A percentile compares a stretch with the other conserved stretches of the same genome.
Evolutionary conservation across 2,329 filamentous ascomycete genomes (phyloP).

Genomic region (Cladosporium colombiae): DNA sequence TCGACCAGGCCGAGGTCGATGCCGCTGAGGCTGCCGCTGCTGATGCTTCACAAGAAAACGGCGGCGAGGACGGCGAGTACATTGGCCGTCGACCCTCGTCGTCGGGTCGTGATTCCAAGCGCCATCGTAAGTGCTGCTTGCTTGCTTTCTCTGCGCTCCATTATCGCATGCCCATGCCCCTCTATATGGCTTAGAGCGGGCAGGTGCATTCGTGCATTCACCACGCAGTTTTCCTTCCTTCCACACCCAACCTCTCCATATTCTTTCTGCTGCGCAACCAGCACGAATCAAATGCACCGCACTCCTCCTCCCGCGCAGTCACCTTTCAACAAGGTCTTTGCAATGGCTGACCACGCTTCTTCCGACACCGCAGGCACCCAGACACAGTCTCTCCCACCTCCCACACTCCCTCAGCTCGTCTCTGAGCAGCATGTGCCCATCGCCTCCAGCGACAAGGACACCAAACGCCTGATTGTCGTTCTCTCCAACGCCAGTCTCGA

Average conservation of each 20-base stretch:
- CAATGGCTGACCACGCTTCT: constrained; percentile 35
- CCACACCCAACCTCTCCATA: constrained; percentile 3
- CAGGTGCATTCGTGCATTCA: constrained; percentile 20
- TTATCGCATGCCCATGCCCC: constrained; percentile 7
- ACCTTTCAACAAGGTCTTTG: constrained; percentile 41
- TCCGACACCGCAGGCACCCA: constrained; percentile 33
- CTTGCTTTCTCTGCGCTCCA: background rate
- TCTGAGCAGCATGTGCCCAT: constrained; percentile 91
- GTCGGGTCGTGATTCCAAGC: constrained; percentile 37
- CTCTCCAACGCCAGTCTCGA: constrained; percentile 96
- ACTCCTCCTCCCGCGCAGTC: constrained; percentile 25
- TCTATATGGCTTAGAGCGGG: constrained; percentile 13
- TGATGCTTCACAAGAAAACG: constrained; percentile 29
- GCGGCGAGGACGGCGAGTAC: constrained; percentile 31
- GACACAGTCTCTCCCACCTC: constrained; percentile 92
- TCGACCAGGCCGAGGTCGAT: constrained; percentile 33
- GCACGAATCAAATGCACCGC: constrained; percentile 20
- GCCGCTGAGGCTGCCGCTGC: constrained; percentile 25
- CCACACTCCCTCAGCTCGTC: constrained; percentile 84
- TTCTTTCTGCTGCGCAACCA: constrained; percentile 24
- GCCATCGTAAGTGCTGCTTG: constrained; percentile 33
- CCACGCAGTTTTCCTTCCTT: constrained; percentile 14
- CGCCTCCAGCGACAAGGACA: constrained; percentile 81
- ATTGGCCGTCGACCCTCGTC: constrained; percentile 36
- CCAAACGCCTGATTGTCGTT: constrained; percentile 88